Evolutionary conservation across 306 rosid genomes (phyloP), one percentile per base, ranked within the genome.

Genomic region (Betula pendula): DNA sequence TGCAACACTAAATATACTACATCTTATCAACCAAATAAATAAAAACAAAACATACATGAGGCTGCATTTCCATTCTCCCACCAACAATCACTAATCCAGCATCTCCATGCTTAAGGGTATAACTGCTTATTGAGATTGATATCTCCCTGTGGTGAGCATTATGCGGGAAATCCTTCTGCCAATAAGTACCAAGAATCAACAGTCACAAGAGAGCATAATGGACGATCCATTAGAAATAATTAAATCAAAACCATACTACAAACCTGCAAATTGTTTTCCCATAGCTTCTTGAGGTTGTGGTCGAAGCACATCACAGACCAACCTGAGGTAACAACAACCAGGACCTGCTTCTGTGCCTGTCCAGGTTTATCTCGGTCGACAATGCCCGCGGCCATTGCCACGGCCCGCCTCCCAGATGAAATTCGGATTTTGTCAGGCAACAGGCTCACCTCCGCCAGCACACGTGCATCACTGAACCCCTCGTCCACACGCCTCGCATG

Each of bases 301-400:
- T 96, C 99, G 19, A 92, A 96, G 82, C 99, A 96, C 99, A 96
- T 89, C 22, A 96, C 93, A 14, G 89, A 91, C 99, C 99, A 96
- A 75, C 94, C 99, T 0, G 98, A 93, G 5, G 99, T 96, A 52
- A 96, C 98, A 19, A 92, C 99, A 9, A 96, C 98, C 74, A 92
- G 84, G 82, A 96, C 99, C 81, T 88, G 96, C 74, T 91, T 91
- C 70, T 82, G 89, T 0, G 85, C 89, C 77, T 82, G 93, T 35
- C 94, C 99, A 0, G 84, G 85, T 83, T 80, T 89, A 74, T 84
- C 63, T 42, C 94, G 88, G 43, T 96, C 97, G 24, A 96, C 91
- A 68, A 83, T 79, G 19, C 99, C 99, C 0, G 99, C 79, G 3
- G 97, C 97, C 99, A 96, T 96, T 0, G 99, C 98, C 70, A 96